Conservation (phyloP, 768 basidiomycete genomes). For the Mycena olivaceomarginata region DNA sequence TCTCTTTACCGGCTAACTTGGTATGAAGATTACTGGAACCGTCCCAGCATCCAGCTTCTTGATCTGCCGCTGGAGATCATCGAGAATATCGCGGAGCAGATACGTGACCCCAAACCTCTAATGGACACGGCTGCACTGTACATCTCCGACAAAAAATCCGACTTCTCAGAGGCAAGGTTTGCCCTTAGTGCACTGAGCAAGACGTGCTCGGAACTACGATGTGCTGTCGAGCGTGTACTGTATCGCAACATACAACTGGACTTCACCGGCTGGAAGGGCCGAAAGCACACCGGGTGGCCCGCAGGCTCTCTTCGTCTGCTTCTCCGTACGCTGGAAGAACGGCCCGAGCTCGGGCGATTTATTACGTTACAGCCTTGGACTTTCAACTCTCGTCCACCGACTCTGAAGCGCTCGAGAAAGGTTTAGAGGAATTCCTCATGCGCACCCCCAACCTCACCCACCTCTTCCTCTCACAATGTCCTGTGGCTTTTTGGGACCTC, state of each 20-base stretch:
- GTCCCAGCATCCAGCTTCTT: slow-evolving; percentile 48
- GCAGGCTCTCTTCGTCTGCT: slow-evolving; percentile 52
- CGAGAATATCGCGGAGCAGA: slow-evolving; percentile 50
- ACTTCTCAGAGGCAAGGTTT: slow-evolving; percentile 52
- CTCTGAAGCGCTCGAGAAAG: slow-evolving; percentile 46
- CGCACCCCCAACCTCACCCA: slow-evolving; percentile 49
- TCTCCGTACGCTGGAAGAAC: slow-evolving; percentile 49
- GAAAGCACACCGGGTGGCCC: slow-evolving; percentile 53
- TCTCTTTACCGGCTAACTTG: background rate
- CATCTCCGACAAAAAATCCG: slow-evolving; percentile 51
- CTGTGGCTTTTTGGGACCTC: slow-evolving; percentile 53
- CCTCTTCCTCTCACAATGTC: slow-evolving; percentile 52
- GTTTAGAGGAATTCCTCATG: slow-evolving; percentile 48
- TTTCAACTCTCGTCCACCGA: slow-evolving; percentile 49
- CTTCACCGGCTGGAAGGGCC: slow-evolving; percentile 55
- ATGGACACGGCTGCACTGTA: slow-evolving; percentile 51
- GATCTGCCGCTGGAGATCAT: slow-evolving; percentile 54
- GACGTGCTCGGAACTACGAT: slow-evolving; percentile 46
- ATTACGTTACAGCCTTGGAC: slow-evolving; percentile 51
- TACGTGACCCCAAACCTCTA: slow-evolving; percentile 45
- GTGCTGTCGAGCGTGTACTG: slow-evolving; percentile 50
- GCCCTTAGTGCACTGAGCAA: slow-evolving; percentile 49
- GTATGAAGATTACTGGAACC: slow-evolving; percentile 33
- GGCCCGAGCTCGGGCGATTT: slow-evolving; percentile 50
- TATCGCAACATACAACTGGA: slow-evolving; percentile 55